Conservation (phyloP, 2,329 filamentous ascomycete genomes). For the Penicillium aurantiogriseum region DNA sequence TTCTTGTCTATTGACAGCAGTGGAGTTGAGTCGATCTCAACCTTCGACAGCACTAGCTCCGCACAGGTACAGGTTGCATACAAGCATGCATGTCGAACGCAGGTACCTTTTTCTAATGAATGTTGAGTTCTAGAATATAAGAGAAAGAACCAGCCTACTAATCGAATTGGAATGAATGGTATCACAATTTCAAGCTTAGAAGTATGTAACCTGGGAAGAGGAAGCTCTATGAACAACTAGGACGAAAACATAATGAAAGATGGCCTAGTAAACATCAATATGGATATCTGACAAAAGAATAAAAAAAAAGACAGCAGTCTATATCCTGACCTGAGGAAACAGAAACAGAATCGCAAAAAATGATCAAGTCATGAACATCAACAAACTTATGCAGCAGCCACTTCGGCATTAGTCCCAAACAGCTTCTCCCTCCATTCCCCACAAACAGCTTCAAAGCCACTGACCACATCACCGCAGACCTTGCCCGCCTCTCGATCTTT, state of each 20-base stretch:
- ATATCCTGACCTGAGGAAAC: not conserved
- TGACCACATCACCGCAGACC: conserved; percentile 83
- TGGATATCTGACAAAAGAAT: conserved; percentile 10
- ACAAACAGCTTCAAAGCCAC: conserved; percentile 89
- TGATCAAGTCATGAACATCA: conserved; percentile 5
- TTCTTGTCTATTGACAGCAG: not conserved
- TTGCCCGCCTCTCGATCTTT: conserved; percentile 75
- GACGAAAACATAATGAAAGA: not conserved
- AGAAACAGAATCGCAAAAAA: conserved; percentile 1
- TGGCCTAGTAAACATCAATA: conserved; percentile 1
- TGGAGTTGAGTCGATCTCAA: not conserved
- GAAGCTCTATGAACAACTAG: not conserved
- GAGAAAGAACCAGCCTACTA: not conserved
- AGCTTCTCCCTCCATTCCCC: conserved; percentile 77
- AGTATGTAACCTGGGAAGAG: not conserved
- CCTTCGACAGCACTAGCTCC: not conserved
- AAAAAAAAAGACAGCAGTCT: not conserved
- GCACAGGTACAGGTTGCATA: not conserved
- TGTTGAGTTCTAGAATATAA: not conserved
- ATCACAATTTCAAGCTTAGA: not conserved
- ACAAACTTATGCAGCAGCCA: conserved; percentile 29
- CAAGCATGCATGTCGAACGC: not conserved
- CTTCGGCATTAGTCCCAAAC: conserved; percentile 49
- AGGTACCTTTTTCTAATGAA: not conserved
- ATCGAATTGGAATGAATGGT: not conserved